Evolutionary conservation across 2,329 filamentous ascomycete genomes (phyloP), one percentile per base, ranked within the genome.

Genomic region (Cercospora sp.): DNA sequence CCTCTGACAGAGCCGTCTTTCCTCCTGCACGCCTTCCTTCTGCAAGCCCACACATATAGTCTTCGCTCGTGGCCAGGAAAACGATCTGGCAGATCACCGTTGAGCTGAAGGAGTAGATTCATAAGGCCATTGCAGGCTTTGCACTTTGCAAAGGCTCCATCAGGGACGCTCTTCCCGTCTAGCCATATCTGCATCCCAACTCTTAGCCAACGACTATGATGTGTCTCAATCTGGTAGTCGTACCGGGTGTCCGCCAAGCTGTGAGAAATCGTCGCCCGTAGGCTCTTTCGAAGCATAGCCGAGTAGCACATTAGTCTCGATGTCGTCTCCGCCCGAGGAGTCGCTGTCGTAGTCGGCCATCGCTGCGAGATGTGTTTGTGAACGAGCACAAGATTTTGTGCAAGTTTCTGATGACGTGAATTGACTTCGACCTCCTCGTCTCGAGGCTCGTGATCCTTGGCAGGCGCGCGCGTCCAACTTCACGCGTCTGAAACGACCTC

Each of bases 21-120:
- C 70, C 94, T 86, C 75, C 91, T 87, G 77, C 95, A 99, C 10
- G 87, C 83, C 78, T 91, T 92, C 72, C 87, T 86, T 67, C 89
- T 87, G 79, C 95, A 99, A 18, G 87, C 87, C 79, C 96, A 93
- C 12, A 99, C 84, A 76, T 97, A 98, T 18, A 99, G 79, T 69
- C 94, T 88, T 73, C 95, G 86, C 76, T 97, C 93, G 80, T 98
- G 92, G 65, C 90, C 89, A 1, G 93, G 91, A 76, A 97, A 97
- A 60, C 88, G 86, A 65, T 94, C 91, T 13, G 93, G 94, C 3
- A 98, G 85, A 77, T 97, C 93, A 75, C 89, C 94, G 80, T 99
- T 93, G 30, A 99, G 86, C 80, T 99, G 93, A 58, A 99, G 86
- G 3, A 99, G 87, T 10, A 98, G 85, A 1, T 88, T 89, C 87